Percentiles rank a stretch among this genome's conserved stretches.
These are phyloP conservation scores for Xylaria sp. DNA, from an alignment of 2,329 filamentous ascomycete species.

Conservation along the genomic window DNA sequence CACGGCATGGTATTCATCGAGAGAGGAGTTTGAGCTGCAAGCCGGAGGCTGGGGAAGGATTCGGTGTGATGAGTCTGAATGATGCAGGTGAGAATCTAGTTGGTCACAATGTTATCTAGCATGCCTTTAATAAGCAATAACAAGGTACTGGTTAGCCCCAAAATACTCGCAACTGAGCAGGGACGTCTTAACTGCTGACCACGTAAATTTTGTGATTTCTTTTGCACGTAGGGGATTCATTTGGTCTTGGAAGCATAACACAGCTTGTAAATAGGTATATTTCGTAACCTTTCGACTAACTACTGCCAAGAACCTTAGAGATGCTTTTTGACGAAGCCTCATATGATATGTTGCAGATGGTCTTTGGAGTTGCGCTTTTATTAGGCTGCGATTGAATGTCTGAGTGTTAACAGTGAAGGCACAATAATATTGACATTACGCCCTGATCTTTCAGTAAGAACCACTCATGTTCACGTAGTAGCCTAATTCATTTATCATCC, in stretches of 20 bases:
- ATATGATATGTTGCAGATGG: background rate
- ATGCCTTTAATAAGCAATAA: background rate
- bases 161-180: background rate
- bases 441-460: background rate
- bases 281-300: background rate
- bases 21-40: conserved; percentile 5
- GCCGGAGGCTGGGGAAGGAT: conserved; percentile 21
- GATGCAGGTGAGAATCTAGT: conserved; percentile 15
- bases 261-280: background rate
- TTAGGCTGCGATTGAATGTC: background rate
- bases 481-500: background rate
- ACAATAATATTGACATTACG: background rate
- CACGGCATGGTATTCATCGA: background rate
- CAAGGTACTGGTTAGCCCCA: conserved; percentile 19
- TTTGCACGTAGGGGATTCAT: background rate
- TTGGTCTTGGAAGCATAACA: background rate
- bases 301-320: background rate
- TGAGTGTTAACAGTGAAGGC: background rate
- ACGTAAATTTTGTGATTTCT: conserved; percentile 1
- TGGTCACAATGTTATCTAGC: conserved; percentile 16
- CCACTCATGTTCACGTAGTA: background rate
- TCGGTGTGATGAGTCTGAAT: conserved; percentile 20
- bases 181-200: conserved; percentile 8
- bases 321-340: background rate
- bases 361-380: background rate